These are phyloP conservation scores for Phytophthora kernoviae DNA, from an alignment of 352 stramenopile species.

Conservation along the genomic window DNA sequence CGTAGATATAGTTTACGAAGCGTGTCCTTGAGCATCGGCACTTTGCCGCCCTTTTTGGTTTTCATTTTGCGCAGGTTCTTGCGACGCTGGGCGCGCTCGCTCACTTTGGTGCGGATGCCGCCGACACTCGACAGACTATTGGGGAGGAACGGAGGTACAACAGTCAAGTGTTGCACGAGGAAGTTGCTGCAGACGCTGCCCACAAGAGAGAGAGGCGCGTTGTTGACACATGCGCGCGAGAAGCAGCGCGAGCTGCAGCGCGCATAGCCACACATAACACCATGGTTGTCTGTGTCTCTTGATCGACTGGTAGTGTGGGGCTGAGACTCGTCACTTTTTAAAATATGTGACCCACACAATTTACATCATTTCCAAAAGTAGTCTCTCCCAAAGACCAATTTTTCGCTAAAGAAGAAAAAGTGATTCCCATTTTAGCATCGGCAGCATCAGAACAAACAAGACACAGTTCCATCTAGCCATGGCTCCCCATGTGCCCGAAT, in stretches of 20 bases:
- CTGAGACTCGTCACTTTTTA: no score
- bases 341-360: conserved; percentile 7
- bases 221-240: conserved; percentile 7
- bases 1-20: conserved; percentile 84
- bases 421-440: no score
- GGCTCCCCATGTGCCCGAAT: conserved; percentile 23
- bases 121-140: conserved; percentile 4
- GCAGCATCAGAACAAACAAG: background rate
- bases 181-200: background rate
- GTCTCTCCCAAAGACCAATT: conserved; percentile 15
- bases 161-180: background rate
- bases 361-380: no score
- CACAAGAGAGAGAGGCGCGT: conserved; percentile 11
- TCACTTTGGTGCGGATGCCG: conserved; percentile 68
- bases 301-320: background rate
- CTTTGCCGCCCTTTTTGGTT: conserved; percentile 54
- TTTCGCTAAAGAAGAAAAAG: conserved; percentile 1
- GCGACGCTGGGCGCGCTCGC: conserved; percentile 65
- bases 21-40: conserved; percentile 76
- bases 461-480: conserved; percentile 1
- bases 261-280: conserved; percentile 9
- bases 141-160: conserved; percentile 30
- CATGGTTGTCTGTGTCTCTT: conserved; percentile 14
- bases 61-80: conserved; percentile 86
- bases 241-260: conserved; percentile 4